These are phyloP conservation scores for Orbilia quercus DNA, from an alignment of 2,329 filamentous ascomycete species.

Conservation along the genomic window DNA sequence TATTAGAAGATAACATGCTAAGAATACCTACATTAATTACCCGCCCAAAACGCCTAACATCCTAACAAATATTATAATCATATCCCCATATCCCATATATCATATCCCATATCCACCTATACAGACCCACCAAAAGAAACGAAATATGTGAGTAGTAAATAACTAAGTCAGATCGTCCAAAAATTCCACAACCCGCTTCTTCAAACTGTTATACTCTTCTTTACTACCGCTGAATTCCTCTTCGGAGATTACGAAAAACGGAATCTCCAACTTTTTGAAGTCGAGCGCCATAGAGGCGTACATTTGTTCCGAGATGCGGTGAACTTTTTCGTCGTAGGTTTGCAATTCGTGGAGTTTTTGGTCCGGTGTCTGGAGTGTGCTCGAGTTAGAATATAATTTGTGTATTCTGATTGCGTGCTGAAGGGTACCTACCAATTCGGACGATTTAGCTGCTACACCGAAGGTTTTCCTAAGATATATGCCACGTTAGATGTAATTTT, in stretches of 20 bases:
- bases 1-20: no score
- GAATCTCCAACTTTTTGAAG: slow-evolving; percentile 56
- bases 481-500: slow-evolving; percentile 24
- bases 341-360: slow-evolving; percentile 55
- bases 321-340: slow-evolving; percentile 58
- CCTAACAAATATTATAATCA: no score
- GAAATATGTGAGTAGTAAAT: no score
- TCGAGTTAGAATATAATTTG: no score
- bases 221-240: slow-evolving; percentile 50
- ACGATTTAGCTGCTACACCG: slow-evolving; percentile 26
- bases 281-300: slow-evolving; percentile 58
- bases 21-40: no score
- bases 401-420: no score
- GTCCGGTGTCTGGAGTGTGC: slow-evolving; percentile 52
- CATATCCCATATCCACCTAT: no score
- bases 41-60: no score
- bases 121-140: no score
- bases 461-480: slow-evolving; percentile 35
- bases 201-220: slow-evolving; percentile 21
- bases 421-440: slow-evolving; percentile 13
- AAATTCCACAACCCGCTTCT: slow-evolving; percentile 56
- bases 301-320: slow-evolving; percentile 57
- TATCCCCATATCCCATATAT: no score
- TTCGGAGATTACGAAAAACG: slow-evolving; percentile 57
- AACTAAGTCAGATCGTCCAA: slow-evolving; percentile 57